Evolutionary conservation across 345 rosid species (phyloP).

Genomic region (Nephelium lappaceum): DNA sequence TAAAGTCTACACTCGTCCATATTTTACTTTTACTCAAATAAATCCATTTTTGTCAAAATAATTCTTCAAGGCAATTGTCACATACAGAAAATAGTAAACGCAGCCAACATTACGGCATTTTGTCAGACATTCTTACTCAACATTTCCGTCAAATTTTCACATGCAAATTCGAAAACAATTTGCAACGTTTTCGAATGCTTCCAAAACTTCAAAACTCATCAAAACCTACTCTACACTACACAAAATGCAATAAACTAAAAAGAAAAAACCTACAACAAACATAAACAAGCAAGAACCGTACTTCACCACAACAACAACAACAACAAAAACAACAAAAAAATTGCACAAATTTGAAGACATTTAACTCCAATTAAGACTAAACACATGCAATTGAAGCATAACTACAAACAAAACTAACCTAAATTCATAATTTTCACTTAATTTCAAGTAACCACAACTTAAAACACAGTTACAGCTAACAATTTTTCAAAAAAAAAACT

Average conservation of each 20-base stretch:
- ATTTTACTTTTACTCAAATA: background rate
- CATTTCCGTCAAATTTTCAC: background rate
- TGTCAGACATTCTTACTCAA: background rate
- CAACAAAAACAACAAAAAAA: background rate
- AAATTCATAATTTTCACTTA: background rate
- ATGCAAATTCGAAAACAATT: background rate
- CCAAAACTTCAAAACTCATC: background rate
- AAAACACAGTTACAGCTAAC: background rate
- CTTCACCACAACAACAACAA: background rate
- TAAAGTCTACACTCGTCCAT: background rate
- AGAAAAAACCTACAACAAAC: background rate
- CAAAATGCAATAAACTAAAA: background rate
- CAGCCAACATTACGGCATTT: background rate
- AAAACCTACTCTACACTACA: background rate
- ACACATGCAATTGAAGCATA: background rate
- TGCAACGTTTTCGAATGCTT: background rate
- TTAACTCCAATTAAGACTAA: background rate
- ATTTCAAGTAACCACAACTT: background rate
- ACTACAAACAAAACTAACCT: background rate
- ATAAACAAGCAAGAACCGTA: background rate
- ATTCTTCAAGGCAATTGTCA: background rate
- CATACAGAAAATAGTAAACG: background rate
- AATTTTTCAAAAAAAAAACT: slow-evolving; percentile 31
- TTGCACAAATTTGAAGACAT: background rate
- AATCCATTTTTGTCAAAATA: background rate